These are phyloP conservation scores for Sporobolomyces roseus DNA, from an alignment of 768 basidiomycete species.

Conservation along the genomic window DNA sequence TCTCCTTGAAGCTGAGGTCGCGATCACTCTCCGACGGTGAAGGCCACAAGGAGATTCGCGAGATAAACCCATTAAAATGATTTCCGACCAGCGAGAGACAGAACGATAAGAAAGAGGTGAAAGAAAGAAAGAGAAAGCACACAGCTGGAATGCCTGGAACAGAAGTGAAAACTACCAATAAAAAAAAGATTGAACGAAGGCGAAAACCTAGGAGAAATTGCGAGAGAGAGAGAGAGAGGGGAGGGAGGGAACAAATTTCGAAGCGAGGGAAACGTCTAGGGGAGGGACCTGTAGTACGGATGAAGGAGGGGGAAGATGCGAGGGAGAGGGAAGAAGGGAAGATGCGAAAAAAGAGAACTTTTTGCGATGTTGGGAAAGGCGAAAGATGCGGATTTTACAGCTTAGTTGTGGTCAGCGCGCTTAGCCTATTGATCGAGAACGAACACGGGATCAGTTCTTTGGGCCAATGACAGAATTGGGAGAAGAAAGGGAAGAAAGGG, in stretches of 20 bases:
- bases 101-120: not conserved
- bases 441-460: not conserved
- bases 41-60: no score
- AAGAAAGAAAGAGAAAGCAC: no score
- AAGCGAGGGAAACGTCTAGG: no score
- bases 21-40: no score
- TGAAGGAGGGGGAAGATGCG: not conserved
- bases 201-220: not conserved
- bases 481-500: not conserved
- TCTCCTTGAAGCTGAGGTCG: no score
- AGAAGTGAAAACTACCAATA: no score
- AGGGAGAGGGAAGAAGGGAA: not conserved
- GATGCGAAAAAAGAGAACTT: not conserved
- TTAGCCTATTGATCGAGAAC: conserved; percentile 26
- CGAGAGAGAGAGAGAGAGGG: not conserved
- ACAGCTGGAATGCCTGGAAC: no score
- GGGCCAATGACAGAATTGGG: no score
- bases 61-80: no score
- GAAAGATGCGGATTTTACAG: not conserved
- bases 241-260: no score
- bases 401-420: conserved; percentile 35
- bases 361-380: not conserved
- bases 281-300: no score
- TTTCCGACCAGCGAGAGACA: conserved; percentile 2
- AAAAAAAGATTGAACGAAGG: not conserved